Evolutionary conservation across 257 asterid species (phyloP).

Genomic region (Plantago elongata): DNA sequence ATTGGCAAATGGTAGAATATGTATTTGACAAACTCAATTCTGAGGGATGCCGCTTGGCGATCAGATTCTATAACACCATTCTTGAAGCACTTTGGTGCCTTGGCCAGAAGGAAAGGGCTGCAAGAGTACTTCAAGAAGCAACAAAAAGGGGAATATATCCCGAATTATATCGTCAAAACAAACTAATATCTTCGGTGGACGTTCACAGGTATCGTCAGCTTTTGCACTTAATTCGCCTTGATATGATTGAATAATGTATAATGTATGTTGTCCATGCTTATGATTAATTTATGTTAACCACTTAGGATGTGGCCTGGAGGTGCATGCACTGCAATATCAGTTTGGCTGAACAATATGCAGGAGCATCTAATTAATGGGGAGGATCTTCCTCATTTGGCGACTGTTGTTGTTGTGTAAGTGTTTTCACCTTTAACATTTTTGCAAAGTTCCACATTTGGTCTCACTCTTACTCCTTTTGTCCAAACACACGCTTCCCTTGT

Average conservation of each 20-base stretch:
- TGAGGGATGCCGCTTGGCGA: constrained; percentile 81
- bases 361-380: constrained; percentile 44
- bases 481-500: no score
- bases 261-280: constrained; percentile 15
- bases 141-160: constrained; percentile 82
- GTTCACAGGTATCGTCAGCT: constrained; percentile 67
- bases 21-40: constrained; percentile 83
- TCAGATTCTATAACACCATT: constrained; percentile 73
- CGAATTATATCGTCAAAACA: constrained; percentile 70
- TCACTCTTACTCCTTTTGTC: no score
- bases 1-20: constrained; percentile 97
- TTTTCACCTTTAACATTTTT: constrained; percentile 17
- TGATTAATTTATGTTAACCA: constrained; percentile 17
- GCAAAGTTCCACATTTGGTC: no score
- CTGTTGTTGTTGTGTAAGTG: constrained; percentile 82
- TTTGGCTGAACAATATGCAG: constrained; percentile 74
- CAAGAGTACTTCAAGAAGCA: constrained; percentile 86
- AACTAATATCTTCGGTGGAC: constrained; percentile 82
- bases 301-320: constrained; percentile 94
- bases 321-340: constrained; percentile 79
- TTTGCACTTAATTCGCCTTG: neutral
- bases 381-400: constrained; percentile 77
- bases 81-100: constrained; percentile 96
- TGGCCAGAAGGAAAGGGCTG: constrained; percentile 92
- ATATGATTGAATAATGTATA: neutral